These are phyloP conservation scores for Magnolia kwangsiensis DNA, from an alignment of 164 flowering plant genomes.

Conservation along the genomic window DNA sequence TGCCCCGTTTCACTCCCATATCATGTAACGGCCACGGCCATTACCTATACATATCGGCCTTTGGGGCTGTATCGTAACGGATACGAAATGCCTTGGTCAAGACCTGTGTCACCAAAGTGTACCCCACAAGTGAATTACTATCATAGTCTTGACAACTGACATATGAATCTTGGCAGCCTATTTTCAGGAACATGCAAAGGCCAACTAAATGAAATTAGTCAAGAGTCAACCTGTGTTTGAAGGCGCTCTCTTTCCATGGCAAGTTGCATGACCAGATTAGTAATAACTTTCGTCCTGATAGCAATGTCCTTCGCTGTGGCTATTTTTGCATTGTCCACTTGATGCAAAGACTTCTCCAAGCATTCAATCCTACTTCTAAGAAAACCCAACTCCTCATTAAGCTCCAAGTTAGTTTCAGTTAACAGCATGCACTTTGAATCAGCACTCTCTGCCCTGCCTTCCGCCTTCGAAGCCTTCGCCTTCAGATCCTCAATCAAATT, in stretches of 20 bases:
- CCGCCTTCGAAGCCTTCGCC: slow-evolving; percentile 36
- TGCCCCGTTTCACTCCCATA: background rate
- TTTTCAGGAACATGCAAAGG: background rate
- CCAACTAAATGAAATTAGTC: background rate
- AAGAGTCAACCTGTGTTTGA: slow-evolving; percentile 61
- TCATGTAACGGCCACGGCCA: too few species aligned
- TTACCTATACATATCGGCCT: too few species aligned
- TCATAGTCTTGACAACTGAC: background rate
- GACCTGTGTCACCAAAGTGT: background rate
- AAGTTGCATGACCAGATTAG: slow-evolving; percentile 64
- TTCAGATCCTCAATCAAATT: slow-evolving; percentile 34
- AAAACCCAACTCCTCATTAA: slow-evolving; percentile 44
- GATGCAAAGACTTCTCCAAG: slow-evolving; percentile 61
- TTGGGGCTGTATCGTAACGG: too few species aligned
- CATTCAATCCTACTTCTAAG: slow-evolving; percentile 44
- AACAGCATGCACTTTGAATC: slow-evolving; percentile 43
- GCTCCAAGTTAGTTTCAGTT: slow-evolving; percentile 44
- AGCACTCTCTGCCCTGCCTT: slow-evolving; percentile 48
- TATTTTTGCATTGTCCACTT: slow-evolving; percentile 53
- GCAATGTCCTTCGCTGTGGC: slow-evolving; percentile 60
- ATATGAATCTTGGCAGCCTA: background rate
- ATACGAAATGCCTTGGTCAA: background rate
- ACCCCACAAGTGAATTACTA: background rate
- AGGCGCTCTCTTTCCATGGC: slow-evolving; percentile 84
- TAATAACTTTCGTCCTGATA: slow-evolving; percentile 50